Conservation (phyloP, 2,329 filamentous ascomycete genomes). For the Trichoderma citrinoviride region DNA sequence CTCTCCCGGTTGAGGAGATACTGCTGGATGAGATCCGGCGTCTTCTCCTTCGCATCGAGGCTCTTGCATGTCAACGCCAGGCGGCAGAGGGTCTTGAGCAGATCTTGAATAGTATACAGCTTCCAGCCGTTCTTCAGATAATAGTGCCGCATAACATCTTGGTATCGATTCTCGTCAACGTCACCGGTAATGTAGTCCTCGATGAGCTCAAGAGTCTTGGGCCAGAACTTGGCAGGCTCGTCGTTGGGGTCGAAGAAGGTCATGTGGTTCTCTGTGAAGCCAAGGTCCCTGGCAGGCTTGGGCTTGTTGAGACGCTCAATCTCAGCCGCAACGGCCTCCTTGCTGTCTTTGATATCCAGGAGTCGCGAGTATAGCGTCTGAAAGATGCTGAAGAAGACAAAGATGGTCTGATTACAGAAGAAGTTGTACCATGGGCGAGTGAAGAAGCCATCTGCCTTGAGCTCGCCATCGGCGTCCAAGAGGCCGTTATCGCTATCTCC, state of each 20-base stretch:
- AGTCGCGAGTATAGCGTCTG: conserved; percentile 86
- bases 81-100: conserved; percentile 76
- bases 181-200: conserved; percentile 83
- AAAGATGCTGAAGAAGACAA: conserved; percentile 92
- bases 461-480: conserved; percentile 59
- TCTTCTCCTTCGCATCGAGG: conserved; percentile 88
- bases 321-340: conserved; percentile 68
- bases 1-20: conserved; percentile 79
- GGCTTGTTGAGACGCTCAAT: conserved; percentile 69
- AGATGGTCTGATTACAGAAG: conserved; percentile 87
- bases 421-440: conserved; percentile 79
- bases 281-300: conserved; percentile 81
- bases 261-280: conserved; percentile 73
- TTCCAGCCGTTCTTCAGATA: conserved; percentile 91
- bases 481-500: conserved; percentile 53
- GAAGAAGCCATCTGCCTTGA: conserved; percentile 77
- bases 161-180: conserved; percentile 77
- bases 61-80: conserved; percentile 81
- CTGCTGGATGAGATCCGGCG: conserved; percentile 80
- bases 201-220: conserved; percentile 78
- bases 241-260: conserved; percentile 71
- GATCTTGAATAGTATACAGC: conserved; percentile 87
- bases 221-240: conserved; percentile 70
- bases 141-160: conserved; percentile 87
- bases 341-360: conserved; percentile 76